Base-by-base conservation (phyloP, 331 rosid genomes). In the Dryas integrifolia region DNA sequence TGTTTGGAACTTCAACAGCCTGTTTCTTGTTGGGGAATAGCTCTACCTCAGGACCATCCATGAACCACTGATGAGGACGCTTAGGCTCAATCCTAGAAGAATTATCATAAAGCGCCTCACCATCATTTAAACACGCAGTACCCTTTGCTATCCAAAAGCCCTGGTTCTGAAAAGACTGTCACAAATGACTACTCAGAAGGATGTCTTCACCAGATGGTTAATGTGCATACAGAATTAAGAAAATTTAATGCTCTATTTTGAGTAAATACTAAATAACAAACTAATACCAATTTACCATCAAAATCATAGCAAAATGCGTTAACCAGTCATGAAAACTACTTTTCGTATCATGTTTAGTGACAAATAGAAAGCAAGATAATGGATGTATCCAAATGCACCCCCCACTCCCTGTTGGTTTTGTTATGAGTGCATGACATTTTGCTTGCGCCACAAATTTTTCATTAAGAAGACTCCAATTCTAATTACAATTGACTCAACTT, bases 21-120 rank as follows among this genome's bases (percentile, higher is more conserved):
- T 86, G 97, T 76, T 89, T 92, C 90, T 92, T 92, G 80, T 75
- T 86, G 43, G 93, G 90, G 72, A 79, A 58, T 46, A 79, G 53
- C 76, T 85, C 90, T 82, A 80, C 85, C 66, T 77, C 92, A 57
- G 85, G 85, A 51, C 80, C 84, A 79, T 89, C 93, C 84, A 79
- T 76, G 77, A 87, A 82, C 90, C 86, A 84, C 75, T 83, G 96
- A 80, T 85, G 89, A 82, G 87, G 50, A 4, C 92, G 87, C 88
- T 92, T 92, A 56, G 87, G 72, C 65, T 87, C 97, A 21, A 73
- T 40, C 75, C 85, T 82, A 58, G 87, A 85, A 45, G 92, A 82
- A 72, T 75, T 79, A 48, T 85, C 85, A 45, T 58, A 77, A 5
- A 83, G 49, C 77, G 58, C 60, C 67, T 86, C 97, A 72, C 83